These are phyloP conservation scores for Termitomyces sp. DNA, from an alignment of 768 basidiomycete genomes.

Conservation along the genomic window DNA sequence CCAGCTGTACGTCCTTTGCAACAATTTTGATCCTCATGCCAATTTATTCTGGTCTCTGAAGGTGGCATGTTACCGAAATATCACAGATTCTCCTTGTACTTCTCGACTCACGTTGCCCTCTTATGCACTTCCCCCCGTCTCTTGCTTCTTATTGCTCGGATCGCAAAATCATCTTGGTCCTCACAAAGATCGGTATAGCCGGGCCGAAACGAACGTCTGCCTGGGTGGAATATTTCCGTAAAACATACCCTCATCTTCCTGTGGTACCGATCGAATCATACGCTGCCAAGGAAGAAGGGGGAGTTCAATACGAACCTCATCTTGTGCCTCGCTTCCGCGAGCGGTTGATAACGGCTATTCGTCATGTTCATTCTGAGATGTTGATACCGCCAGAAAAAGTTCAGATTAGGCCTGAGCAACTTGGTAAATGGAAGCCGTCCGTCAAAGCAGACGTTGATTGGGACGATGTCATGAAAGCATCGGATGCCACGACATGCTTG, in stretches of 20 bases:
- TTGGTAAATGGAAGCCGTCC: slow-evolving; percentile 57
- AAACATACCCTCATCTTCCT: slow-evolving; percentile 44
- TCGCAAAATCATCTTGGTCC: slow-evolving; percentile 59
- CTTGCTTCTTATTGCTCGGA: slow-evolving; percentile 58
- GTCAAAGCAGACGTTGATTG: slow-evolving; percentile 71
- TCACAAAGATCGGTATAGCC: slow-evolving; percentile 87
- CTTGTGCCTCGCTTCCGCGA: slow-evolving; percentile 62
- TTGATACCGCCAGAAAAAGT: slow-evolving; percentile 62
- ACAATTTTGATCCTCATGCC: not conserved
- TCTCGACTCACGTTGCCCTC: slow-evolving; percentile 85
- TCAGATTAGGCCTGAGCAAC: slow-evolving; percentile 36
- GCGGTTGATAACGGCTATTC: slow-evolving; percentile 59
- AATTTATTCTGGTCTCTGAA: slow-evolving; percentile 21
- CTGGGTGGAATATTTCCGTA: slow-evolving; percentile 60
- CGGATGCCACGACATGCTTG: slow-evolving; percentile 27
- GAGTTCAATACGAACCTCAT: slow-evolving; percentile 49
- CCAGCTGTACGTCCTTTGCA: slow-evolving; percentile 61
- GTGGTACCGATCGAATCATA: slow-evolving; percentile 80
- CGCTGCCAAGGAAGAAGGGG: slow-evolving; percentile 36
- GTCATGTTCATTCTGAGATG: slow-evolving; percentile 59
- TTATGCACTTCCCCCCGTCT: slow-evolving; percentile 80
- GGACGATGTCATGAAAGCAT: slow-evolving; percentile 49
- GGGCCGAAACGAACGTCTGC: slow-evolving; percentile 56
- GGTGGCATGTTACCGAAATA: slow-evolving; percentile 92
- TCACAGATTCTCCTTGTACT: slow-evolving; percentile 85